Conservation (phyloP, 2,329 filamentous ascomycete genomes). For the Trichoderma asperellum region DNA sequence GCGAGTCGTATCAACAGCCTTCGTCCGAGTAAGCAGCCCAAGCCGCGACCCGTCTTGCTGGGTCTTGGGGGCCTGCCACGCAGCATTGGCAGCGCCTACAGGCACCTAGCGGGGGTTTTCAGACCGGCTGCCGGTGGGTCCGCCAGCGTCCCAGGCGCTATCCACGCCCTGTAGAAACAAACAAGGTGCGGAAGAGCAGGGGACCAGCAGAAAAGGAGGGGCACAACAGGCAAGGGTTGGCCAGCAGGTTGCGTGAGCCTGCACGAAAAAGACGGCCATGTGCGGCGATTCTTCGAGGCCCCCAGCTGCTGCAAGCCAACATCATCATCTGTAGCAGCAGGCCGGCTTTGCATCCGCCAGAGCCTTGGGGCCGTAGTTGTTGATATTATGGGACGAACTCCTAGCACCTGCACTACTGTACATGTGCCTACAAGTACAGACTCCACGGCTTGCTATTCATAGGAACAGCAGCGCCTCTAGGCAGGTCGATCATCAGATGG, state of each 20-base stretch:
- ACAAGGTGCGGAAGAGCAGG: background rate
- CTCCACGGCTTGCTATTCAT: background rate
- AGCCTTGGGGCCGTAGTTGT: background rate
- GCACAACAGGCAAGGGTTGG: background rate
- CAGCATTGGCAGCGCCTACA: background rate
- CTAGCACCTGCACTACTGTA: background rate
- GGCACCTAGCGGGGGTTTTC: background rate
- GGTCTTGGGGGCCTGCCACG: background rate
- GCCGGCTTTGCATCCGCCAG: background rate
- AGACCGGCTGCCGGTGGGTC: slow-evolving; percentile 10
- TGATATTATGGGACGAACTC: background rate
- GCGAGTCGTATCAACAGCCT: background rate
- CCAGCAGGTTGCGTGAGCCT: background rate
- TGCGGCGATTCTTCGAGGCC: background rate
- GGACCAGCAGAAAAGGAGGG: background rate
- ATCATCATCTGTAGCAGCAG: background rate
- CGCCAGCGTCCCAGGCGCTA: slow-evolving; percentile 11
- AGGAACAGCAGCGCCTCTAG: background rate
- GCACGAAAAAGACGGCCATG: background rate
- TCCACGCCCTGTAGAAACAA: slow-evolving; percentile 5
- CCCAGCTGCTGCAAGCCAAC: background rate
- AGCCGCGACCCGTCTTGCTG: background rate
- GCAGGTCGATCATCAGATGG: background rate
- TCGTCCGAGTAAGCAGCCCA: background rate
- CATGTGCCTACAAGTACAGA: background rate